Evolutionary conservation across 2,329 filamentous ascomycete species (phyloP), one percentile per base, ranked within the genome.

Genomic region (Drechslerella dactyloides): DNA sequence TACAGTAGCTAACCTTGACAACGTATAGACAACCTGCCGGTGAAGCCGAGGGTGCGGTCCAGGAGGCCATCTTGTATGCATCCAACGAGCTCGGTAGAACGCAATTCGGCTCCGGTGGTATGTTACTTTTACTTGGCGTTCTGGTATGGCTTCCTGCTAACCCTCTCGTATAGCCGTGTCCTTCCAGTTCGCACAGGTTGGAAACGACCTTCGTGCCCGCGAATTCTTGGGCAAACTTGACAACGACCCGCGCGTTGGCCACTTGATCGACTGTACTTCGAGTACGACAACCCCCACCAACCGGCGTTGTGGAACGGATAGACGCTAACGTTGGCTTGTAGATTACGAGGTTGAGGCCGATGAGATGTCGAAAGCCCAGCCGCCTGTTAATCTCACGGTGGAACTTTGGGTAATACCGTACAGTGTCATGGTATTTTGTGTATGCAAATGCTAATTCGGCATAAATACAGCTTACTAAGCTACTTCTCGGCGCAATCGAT

Each of bases 141-240:
- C 19, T 15, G 27, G 23, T 27, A 51, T 40, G 13, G 13, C 24
- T n/a, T 23, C 7, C 27, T 23, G 27, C 27, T 61, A 33, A 56
- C 33, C 15, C 21, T 27, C 58, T 21, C 24, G 23, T 40, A 58
- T 63, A 76, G 75, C 85, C n/a, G 79, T 89, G 69, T 83, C 85
- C 0, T 89, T 89, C 80, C 86, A 89, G 76, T 89, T 89, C 76
- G 86, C 87, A 0, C 87, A 89, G 75, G 87, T 89, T 54, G 87
- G 87, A 73, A 88, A 88, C 75, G 87, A 89, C 75, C 81, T 84
- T 77, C 84, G 84, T 74, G 87, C 87, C 1, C 84, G 85, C 61
- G 84, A 87, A 72, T 89, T 89, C 81, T 80, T 89, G 53, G 79
- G 81, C 54, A 85, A 85, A 75, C 82, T 89, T n/a, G 87, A 89